These are phyloP conservation scores for Wakefieldia striispora DNA, from an alignment of 768 basidiomycete genomes.

Conservation along the genomic window DNA sequence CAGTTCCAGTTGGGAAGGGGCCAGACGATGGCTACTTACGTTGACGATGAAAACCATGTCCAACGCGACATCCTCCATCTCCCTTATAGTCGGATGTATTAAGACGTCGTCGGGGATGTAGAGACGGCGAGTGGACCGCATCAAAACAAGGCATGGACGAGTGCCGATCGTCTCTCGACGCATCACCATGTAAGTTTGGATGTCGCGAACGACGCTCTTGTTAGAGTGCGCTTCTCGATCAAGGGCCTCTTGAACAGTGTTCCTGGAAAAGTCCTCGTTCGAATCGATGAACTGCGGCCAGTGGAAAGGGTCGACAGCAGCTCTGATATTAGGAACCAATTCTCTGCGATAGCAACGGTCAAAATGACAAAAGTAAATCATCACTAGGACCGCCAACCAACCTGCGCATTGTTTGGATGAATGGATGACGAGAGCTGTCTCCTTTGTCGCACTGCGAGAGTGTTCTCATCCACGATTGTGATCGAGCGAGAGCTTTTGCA, in stretches of 20 bases:
- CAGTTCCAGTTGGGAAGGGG: neutral
- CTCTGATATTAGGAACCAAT: slow-evolving; percentile 23
- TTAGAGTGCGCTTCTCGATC: slow-evolving; percentile 24
- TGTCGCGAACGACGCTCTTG: slow-evolving; percentile 9
- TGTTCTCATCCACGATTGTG: slow-evolving; percentile 25
- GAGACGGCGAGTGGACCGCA: slow-evolving; percentile 28
- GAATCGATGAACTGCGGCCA: slow-evolving; percentile 27
- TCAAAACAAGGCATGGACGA: slow-evolving; percentile 27
- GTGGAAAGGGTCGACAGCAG: slow-evolving; percentile 24
- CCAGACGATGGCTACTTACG: slow-evolving; percentile 4
- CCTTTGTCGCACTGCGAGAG: slow-evolving; percentile 17
- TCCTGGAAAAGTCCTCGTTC: slow-evolving; percentile 20
- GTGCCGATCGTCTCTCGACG: slow-evolving; percentile 30
- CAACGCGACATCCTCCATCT: slow-evolving; percentile 26
- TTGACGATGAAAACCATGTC: slow-evolving; percentile 29
- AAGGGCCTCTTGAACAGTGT: slow-evolving; percentile 23
- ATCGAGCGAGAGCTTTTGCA: slow-evolving; percentile 8
- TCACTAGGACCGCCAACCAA: slow-evolving; percentile 3
- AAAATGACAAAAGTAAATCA: neutral
- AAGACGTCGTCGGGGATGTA: slow-evolving; percentile 25
- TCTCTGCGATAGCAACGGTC: slow-evolving; percentile 13
- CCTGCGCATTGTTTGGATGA: slow-evolving; percentile 25
- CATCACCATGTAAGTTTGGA: slow-evolving; percentile 28
- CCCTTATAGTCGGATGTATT: slow-evolving; percentile 19
- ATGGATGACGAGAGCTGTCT: slow-evolving; percentile 21